Conservation (phyloP, 2,329 filamentous ascomycete genomes). For the Colletotrichum lentis region DNA sequence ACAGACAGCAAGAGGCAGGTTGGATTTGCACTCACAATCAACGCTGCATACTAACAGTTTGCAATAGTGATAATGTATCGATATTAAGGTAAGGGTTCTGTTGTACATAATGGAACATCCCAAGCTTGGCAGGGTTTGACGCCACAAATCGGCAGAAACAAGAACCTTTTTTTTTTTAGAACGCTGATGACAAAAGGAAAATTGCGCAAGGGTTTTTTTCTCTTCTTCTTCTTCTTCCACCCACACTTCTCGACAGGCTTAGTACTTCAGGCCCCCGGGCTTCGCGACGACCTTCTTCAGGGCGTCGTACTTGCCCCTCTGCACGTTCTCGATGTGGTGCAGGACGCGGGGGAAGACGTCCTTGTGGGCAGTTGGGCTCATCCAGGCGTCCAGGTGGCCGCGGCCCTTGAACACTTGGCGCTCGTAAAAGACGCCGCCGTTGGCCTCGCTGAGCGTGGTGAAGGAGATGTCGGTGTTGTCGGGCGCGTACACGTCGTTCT, state of each 20-base stretch:
- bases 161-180: not conserved
- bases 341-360: conserved; percentile 41
- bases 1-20: no score
- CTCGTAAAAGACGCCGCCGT: conserved; percentile 42
- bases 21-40: no score
- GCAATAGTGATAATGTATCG: no score
- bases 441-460: conserved; percentile 39
- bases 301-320: not conserved
- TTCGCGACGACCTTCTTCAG: not conserved
- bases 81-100: not conserved
- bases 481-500: conserved; percentile 40
- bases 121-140: not conserved
- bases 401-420: conserved; percentile 41
- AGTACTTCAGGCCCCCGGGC: not conserved
- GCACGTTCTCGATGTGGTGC: conserved; percentile 24
- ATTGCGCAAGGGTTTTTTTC: no score
- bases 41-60: no score
- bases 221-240: no score
- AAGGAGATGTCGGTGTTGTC: conserved; percentile 42
- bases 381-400: conserved; percentile 44
- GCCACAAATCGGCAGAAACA: no score
- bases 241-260: no score
- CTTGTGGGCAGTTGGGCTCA: conserved; percentile 39
- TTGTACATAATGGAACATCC: not conserved
- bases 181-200: not conserved